Percentiles rank a stretch among this genome's conserved stretches.
phyloP scores from a whole-genome alignment of 2,329 filamentous ascomycete species.

The Xylariaceae sp. region DNA sequence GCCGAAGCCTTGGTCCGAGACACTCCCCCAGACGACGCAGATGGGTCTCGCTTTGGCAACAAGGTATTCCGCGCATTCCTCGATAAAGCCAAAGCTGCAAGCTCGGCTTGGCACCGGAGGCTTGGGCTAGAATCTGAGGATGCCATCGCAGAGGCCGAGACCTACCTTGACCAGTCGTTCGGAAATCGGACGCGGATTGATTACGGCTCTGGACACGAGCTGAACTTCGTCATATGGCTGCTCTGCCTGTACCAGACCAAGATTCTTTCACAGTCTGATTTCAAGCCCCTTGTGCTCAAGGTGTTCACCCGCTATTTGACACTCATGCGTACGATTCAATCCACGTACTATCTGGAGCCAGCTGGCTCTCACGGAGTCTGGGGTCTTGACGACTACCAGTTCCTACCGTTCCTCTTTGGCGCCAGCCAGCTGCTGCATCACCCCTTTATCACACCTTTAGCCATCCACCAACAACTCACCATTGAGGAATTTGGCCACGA shows the following conservation, averaged over 20 bases:
- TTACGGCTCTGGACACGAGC: slow-evolving; percentile 94
- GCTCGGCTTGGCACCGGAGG: slow-evolving; percentile 57
- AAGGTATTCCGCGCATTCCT: slow-evolving; percentile 82
- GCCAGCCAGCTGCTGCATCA: slow-evolving; percentile 86
- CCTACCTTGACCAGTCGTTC: slow-evolving; percentile 79
- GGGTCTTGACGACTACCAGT: slow-evolving; percentile 97
- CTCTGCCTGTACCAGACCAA: slow-evolving; percentile 84
- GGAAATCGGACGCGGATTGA: slow-evolving; percentile 86
- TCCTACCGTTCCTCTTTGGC: slow-evolving; percentile 91
- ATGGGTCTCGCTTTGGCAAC: slow-evolving; percentile 90
- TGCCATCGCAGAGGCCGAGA: slow-evolving; percentile 67
- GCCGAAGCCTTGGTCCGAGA: slow-evolving; percentile 62
- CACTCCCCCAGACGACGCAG: slow-evolving; percentile 79
- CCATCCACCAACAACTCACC: slow-evolving; percentile 82
- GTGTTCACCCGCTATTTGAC: slow-evolving; percentile 79
- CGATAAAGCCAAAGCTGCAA: slow-evolving; percentile 58
- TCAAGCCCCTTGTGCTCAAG: slow-evolving; percentile 68
- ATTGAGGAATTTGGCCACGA: slow-evolving; percentile 82
- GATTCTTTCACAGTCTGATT: slow-evolving; percentile 60
- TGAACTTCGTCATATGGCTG: slow-evolving; percentile 96
- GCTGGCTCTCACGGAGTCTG: slow-evolving; percentile 96
- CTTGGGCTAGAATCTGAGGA: slow-evolving; percentile 48
- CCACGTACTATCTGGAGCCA: slow-evolving; percentile 93
- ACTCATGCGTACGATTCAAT: slow-evolving; percentile 84
- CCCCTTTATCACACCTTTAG: slow-evolving; percentile 70